Percentiles rank a stretch among this genome's conserved stretches.
Conservation (phyloP, 768 basidiomycete species). For the Hygrophorus russula region DNA sequence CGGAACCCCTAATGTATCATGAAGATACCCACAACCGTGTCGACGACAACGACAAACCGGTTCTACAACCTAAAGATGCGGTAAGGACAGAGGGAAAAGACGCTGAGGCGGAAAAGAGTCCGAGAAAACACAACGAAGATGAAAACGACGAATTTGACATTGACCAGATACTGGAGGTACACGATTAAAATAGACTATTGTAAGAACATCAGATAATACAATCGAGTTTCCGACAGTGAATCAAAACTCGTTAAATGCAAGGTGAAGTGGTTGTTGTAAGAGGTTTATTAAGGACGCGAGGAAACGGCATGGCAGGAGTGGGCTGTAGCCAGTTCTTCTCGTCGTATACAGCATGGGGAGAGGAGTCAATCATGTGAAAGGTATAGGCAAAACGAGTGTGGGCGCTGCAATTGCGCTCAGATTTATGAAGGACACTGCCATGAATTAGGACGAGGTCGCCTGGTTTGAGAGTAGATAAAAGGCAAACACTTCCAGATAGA, state of each 20-base stretch:
- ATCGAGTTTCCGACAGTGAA: neutral
- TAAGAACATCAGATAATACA: too few species aligned
- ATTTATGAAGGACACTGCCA: conserved; percentile 83
- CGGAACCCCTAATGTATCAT: neutral
- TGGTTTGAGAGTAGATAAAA: conserved; percentile 12
- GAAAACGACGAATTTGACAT: conserved; percentile 4
- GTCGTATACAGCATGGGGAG: conserved; percentile 64
- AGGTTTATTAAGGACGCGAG: conserved; percentile 30
- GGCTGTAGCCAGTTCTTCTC: conserved; percentile 96
- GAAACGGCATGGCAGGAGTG: conserved; percentile 73
- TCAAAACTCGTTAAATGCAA: neutral
- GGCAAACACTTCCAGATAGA: neutral
- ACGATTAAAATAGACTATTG: conserved; percentile 1
- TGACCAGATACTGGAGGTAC: conserved; percentile 5
- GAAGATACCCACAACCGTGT: neutral
- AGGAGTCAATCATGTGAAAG: conserved; percentile 87
- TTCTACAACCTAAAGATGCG: neutral
- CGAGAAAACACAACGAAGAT: neutral
- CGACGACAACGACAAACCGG: neutral
- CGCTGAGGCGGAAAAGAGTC: neutral
- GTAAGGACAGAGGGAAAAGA: neutral
- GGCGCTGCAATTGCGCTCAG: conserved; percentile 71
- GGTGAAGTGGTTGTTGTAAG: neutral
- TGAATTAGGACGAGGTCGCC: conserved; percentile 93
- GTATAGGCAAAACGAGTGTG: conserved; percentile 90